phyloP scores from a whole-genome alignment of 176 grass and related monocot species.

The Carex scoparia region DNA sequence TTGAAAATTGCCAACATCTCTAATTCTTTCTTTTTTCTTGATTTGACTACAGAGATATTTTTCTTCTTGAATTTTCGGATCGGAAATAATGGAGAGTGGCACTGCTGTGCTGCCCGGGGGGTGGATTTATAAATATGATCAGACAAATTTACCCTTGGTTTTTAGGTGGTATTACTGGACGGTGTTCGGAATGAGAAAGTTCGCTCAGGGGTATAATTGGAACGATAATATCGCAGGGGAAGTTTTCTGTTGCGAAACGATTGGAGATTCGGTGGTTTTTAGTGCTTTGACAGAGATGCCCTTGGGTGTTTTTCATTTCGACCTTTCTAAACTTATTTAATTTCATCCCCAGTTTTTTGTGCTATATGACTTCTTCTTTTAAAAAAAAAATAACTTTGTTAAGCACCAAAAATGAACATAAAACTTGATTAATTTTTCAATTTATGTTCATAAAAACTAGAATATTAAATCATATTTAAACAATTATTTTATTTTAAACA shows the following conservation, averaged over 20 bases:
- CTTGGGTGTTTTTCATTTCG: background rate
- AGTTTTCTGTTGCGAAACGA: background rate
- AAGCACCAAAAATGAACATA: too few species aligned
- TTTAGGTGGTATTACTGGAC: constrained; percentile 4
- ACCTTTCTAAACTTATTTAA: background rate
- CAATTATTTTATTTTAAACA: background rate
- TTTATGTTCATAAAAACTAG: background rate
- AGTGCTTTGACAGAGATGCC: background rate
- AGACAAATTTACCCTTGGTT: background rate
- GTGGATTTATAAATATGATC: constrained; percentile 1
- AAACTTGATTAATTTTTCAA: background rate
- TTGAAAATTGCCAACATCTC: constrained; percentile 90
- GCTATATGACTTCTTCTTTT: background rate
- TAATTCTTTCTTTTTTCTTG: constrained; percentile 8
- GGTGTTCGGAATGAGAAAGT: background rate
- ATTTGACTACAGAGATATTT: constrained; percentile 2
- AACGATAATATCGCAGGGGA: background rate
- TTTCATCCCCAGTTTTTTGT: background rate
- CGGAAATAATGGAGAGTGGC: background rate
- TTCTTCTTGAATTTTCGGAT: background rate
- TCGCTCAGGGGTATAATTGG: background rate
- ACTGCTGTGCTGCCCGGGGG: background rate
- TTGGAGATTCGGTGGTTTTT: background rate
- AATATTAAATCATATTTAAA: background rate
- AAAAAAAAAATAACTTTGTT: background rate